Base-by-base conservation (phyloP, 352 stramenopile genomes). In the Pythium phragmitis region DNA sequence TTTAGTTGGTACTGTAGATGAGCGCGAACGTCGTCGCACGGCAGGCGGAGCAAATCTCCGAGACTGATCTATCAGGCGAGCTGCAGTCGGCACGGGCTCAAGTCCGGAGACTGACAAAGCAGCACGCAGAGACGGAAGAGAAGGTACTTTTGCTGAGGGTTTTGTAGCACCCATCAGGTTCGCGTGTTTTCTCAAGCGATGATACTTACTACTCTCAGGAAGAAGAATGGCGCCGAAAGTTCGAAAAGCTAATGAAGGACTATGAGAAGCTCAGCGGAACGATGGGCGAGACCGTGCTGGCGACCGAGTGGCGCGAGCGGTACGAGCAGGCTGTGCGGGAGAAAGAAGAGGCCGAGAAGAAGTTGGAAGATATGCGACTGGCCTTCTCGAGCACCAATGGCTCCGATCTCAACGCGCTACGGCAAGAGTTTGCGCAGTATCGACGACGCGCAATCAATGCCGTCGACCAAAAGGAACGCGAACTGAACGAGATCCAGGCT, bases 261-360 rank as follows among this genome's bases (percentile, higher is more conserved):
- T 92, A 92, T 54, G 80, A 92, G 41, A 95, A 93, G 41, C 74
- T 95, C 1, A 93, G 84, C 21, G 86, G 86, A 5, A 89, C 86
- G 0, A 95, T 95, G 86, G 86, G 86, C 6, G 86, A 93, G 57
- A 93, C 86, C 1, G 80, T 90, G 9, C 69, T 95, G 3, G 86
- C 86, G 14, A 95, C 87, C 19, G 86, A 95, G 48, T 95, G 86
- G 86, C 83, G 86, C 57, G 82, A 91, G 53, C 80, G 86, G 61
- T 94, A 95, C 34, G 86, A 95, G 43, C 82, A 91, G 34, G 80
- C 77, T 19, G 72, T 85, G 46, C 72, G 73, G 14, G 82, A 95
- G n/a, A 92, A 91, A 47, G 77, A 89, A 37, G 84, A 89, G 28
- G 57, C 90, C 36, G 82, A 93, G 62, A 82, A 79, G 63, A 88